Percentiles rank a stretch among this genome's conserved stretches.
Evolutionary conservation across 768 basidiomycete genomes (phyloP).

Genomic region (Calocera viscosa): DNA sequence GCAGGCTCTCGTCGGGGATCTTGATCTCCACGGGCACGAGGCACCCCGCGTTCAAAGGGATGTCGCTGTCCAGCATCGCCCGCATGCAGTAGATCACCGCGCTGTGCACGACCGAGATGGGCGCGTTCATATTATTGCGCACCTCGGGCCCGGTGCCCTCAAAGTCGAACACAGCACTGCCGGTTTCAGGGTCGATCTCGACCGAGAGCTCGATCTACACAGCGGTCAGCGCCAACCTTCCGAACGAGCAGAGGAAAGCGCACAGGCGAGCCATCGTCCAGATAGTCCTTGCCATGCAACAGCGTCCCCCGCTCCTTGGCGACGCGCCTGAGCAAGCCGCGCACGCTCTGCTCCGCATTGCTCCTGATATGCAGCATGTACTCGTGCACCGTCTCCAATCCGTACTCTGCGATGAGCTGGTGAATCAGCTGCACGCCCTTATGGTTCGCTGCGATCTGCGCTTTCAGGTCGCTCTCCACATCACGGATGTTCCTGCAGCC

Average conservation of each 20-base stretch:
- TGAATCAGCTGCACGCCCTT: conserved; percentile 81
- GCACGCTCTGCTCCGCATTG: conserved; percentile 80
- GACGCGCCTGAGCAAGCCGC: conserved; percentile 65
- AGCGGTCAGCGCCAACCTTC: not conserved
- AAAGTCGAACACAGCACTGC: conserved; percentile 78
- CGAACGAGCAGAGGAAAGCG: conserved; percentile 18
- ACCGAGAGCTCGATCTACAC: conserved; percentile 59
- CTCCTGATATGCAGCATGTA: conserved; percentile 85
- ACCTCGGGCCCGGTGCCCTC: conserved; percentile 29
- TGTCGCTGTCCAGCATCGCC: conserved; percentile 71
- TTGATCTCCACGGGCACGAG: conserved; percentile 72
- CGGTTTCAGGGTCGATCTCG: conserved; percentile 57
- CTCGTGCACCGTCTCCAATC: conserved; percentile 72
- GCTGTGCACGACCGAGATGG: conserved; percentile 74
- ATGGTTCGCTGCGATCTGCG: conserved; percentile 89
- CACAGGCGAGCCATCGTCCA: conserved; percentile 80
- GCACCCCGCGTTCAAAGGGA: conserved; percentile 89
- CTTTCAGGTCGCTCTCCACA: conserved; percentile 85
- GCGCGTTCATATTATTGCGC: conserved; percentile 72
- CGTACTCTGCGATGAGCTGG: conserved; percentile 75
- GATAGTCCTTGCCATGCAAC: conserved; percentile 61
- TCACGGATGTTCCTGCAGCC: conserved; percentile 79
- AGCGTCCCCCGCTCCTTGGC: conserved; percentile 52
- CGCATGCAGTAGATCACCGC: conserved; percentile 85
- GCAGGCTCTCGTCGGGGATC: conserved; percentile 64